Conservation (phyloP, 805 yeast genomes). For the Saccharomycopsis malanga region DNA sequence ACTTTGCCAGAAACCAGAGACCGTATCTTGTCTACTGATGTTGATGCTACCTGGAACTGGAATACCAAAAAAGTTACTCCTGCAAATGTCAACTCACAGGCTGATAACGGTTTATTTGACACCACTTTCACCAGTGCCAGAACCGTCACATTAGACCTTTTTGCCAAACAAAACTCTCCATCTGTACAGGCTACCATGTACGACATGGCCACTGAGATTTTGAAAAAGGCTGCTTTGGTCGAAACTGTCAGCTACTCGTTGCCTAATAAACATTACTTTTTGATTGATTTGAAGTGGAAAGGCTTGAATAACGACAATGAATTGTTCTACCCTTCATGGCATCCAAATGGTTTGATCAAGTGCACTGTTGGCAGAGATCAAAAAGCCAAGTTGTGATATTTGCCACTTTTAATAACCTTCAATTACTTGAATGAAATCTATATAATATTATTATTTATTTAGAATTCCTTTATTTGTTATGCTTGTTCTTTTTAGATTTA, state of each 20-base stretch:
- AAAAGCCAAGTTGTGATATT: constrained; percentile 45
- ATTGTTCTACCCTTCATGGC: constrained; percentile 81
- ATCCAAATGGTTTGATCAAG: constrained; percentile 89
- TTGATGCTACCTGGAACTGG: constrained; percentile 67
- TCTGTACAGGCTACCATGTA: constrained; percentile 96
- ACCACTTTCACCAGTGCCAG: constrained; percentile 54
- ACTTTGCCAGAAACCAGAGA: constrained; percentile 78
- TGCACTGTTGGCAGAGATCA: constrained; percentile 71
- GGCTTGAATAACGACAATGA: constrained; percentile 76
- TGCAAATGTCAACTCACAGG: constrained; percentile 45
- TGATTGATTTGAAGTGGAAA: constrained; percentile 64
- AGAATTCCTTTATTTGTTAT: no score
- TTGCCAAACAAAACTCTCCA: constrained; percentile 84
- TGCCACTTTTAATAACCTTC: neutral
- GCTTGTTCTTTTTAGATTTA: no score
- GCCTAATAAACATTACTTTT: constrained; percentile 90
- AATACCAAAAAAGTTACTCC: constrained; percentile 42
- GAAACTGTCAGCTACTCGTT: constrained; percentile 63
- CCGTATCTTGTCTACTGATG: constrained; percentile 82
- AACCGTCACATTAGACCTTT: constrained; percentile 61
- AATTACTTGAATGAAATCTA: no score
- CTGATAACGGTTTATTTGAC: constrained; percentile 47
- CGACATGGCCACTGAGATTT: constrained; percentile 76
- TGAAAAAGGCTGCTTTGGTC: constrained; percentile 49
- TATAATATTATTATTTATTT: no score